Base-by-base conservation (phyloP, 139 green algal genomes). In the Ulvella scutata region DNA sequence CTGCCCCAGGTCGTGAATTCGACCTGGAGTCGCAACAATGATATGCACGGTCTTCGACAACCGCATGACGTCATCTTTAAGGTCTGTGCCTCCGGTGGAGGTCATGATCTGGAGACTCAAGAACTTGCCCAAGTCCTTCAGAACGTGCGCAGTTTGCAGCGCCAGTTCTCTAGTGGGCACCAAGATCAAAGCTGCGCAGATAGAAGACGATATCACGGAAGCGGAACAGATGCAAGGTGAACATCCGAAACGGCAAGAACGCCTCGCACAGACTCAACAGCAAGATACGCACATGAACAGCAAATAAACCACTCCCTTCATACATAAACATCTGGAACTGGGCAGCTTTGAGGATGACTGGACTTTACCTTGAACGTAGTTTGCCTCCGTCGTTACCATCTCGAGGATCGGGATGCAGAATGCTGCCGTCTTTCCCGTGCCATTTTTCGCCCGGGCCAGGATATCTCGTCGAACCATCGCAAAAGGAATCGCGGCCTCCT, bases 51-150 rank as follows among this genome's bases (percentile, higher is more conserved):
- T 82, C 17, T 94, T 85, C 81, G 96, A 90, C 37, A 99, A 85
- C 3, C 95, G 90, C 89, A 99, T 94, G 84, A 99, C 99, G 87
- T 99, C 95, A 79, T 99, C 95, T 60, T 96, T 92, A 3, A 99
- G 86, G 61, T 76, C 88, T 28, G 95, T 99, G 38, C 95, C 95
- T 7, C 95, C 95, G 0, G 95, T 99, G 7, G 94, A 97, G 0
- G 97, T 93, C 91, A 99, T 98, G 31, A 98, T 87, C 61, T 88
- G 79, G 28, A 94, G 85, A 37, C 80, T 78, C 72, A 98, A 83
- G 82, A 98, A 92, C 88, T 98, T 98, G 74, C 90, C 92, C 38
- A 99, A 88, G 86, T 99, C 95, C 80, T 97, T 97, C 85, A 85
- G 92, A 0, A 98, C 93, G 74, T 98, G 94, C 21, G 88, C 90